Conservation (phyloP, 495 filamentous ascomycete species). For the Neohortaea acidophila region DNA sequence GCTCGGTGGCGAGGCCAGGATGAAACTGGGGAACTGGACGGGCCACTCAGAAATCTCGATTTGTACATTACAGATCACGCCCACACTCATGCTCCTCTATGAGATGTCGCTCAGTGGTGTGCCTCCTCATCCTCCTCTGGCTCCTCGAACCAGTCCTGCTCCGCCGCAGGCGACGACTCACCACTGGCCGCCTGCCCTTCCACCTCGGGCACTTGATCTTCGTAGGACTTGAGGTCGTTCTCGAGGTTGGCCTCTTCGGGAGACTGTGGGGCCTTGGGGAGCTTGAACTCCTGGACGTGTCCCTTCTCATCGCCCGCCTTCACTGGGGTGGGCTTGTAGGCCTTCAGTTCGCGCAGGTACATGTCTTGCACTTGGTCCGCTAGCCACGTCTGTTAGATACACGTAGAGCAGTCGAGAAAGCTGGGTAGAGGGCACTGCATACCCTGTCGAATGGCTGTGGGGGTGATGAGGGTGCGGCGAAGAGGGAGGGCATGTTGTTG, state of each 20-base stretch:
- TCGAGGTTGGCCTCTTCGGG: conserved; percentile 89
- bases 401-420: not conserved
- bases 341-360: conserved; percentile 85
- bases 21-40: too few relatives aligned
- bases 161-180: conserved; percentile 38
- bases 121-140: conserved; percentile 33
- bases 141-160: conserved; percentile 63
- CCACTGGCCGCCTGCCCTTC: conserved; percentile 60
- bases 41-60: too few relatives aligned
- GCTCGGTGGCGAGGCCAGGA: too few relatives aligned
- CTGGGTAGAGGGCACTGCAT: conserved; percentile 21
- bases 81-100: too few relatives aligned
- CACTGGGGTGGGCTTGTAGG: conserved; percentile 72
- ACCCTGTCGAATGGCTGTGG: conserved; percentile 63
- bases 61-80: too few relatives aligned
- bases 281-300: conserved; percentile 74
- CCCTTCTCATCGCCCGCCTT: conserved; percentile 78
- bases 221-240: conserved; percentile 80
- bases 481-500: conserved; percentile 46
- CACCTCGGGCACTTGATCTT: conserved; percentile 80
- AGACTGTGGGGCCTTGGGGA: conserved; percentile 63
- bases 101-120: too few relatives aligned
- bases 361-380: conserved; percentile 93
- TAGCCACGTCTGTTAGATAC: conserved; percentile 26
- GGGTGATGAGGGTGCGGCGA: conserved; percentile 67